These are phyloP conservation scores for Aethionema arabicum DNA, from an alignment of 345 rosid genomes.

Conservation along the genomic window DNA sequence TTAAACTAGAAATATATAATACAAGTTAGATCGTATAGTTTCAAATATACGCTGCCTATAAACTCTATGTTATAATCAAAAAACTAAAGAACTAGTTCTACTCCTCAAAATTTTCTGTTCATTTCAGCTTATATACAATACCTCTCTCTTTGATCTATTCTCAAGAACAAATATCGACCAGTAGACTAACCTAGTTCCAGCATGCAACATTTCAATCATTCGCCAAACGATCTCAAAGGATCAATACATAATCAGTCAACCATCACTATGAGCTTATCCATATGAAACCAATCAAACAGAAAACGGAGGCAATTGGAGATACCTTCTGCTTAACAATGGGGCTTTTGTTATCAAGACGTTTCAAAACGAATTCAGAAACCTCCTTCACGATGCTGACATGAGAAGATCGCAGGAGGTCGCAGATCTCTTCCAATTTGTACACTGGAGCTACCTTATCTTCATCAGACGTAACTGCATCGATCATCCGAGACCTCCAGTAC, in stretches of 20 bases:
- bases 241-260: conserved; percentile 13
- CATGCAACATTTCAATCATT: conserved; percentile 26
- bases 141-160: conserved; percentile 14
- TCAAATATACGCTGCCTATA: neutral
- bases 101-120: neutral
- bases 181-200: conserved; percentile 8
- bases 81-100: neutral
- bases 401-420: conserved; percentile 85
- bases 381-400: conserved; percentile 85
- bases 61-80: neutral
- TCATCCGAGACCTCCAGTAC: conserved; percentile 93
- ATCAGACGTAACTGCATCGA: conserved; percentile 83
- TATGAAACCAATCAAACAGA: conserved; percentile 1
- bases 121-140: conserved; percentile 14
- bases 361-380: conserved; percentile 74
- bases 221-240: conserved; percentile 19
- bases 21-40: neutral
- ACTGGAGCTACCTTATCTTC: conserved; percentile 97
- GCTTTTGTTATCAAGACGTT: conserved; percentile 88
- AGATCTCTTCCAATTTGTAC: conserved; percentile 91
- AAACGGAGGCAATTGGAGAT: conserved; percentile 5
- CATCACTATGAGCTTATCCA: neutral
- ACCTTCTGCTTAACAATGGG: conserved; percentile 98
- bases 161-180: conserved; percentile 15
- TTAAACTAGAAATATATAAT: neutral